Conservation (phyloP, 257 asterid genomes). For the Primulina huaijiensis region DNA sequence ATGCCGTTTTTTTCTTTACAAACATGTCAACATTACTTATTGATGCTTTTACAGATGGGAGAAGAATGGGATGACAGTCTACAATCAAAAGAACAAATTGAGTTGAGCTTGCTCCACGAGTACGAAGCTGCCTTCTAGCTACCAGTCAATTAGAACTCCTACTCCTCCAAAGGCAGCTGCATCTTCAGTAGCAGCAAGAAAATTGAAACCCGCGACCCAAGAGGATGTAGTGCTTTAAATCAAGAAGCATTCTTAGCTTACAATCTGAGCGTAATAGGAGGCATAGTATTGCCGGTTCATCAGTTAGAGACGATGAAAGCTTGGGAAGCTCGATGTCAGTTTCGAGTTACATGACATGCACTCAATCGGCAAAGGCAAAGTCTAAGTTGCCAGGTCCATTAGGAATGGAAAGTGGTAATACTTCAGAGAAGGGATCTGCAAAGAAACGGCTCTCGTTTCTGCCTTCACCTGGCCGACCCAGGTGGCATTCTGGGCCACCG, state of each 20-base stretch:
- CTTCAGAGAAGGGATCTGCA: slow-evolving; percentile 54
- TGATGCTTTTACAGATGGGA: slow-evolving; percentile 57
- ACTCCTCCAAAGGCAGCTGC: slow-evolving; percentile 31
- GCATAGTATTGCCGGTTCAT: slow-evolving; percentile 78
- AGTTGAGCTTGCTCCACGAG: slow-evolving; percentile 70
- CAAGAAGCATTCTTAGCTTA: slow-evolving; percentile 61
- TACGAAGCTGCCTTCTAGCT: slow-evolving; percentile 61
- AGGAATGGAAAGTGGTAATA: slow-evolving; percentile 47
- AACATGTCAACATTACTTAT: neutral
- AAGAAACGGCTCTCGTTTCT: slow-evolving; percentile 88
- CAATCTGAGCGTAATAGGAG: slow-evolving; percentile 68
- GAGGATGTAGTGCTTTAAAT: slow-evolving; percentile 40
- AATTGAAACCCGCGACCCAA: slow-evolving; percentile 63
- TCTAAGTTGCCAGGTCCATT: slow-evolving; percentile 59
- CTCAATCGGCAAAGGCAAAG: slow-evolving; percentile 82
- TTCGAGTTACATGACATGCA: slow-evolving; percentile 85
- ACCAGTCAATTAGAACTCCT: slow-evolving; percentile 47
- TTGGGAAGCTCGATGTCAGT: slow-evolving; percentile 64
- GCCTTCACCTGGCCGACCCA: slow-evolving; percentile 74
- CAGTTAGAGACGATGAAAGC: slow-evolving; percentile 86
- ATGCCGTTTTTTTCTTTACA: slow-evolving; percentile 14
- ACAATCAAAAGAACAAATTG: slow-evolving; percentile 76
- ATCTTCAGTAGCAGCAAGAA: slow-evolving; percentile 39
- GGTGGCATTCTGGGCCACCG: slow-evolving; percentile 77
- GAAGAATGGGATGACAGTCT: slow-evolving; percentile 86